Percentiles rank a stretch among this genome's conserved stretches.
Conservation (phyloP, 2,329 filamentous ascomycete species). For the Calonectria pauciramosa region DNA sequence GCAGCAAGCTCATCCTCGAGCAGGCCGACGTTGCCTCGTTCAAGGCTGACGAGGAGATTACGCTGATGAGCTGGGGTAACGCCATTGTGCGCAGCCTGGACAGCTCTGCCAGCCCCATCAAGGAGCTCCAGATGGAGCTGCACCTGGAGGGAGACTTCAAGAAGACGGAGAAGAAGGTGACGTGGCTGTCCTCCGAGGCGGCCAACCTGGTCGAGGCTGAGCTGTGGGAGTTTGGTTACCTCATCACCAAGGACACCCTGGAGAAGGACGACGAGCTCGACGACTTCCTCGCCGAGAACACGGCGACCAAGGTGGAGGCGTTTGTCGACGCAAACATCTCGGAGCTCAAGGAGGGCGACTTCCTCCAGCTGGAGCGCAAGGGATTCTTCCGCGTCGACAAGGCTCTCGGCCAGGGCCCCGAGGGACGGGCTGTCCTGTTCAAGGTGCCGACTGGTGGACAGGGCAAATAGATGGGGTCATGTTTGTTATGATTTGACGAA, state of each 20-base stretch:
- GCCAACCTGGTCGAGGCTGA: constrained; percentile 86
- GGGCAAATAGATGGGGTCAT: constrained; percentile 31
- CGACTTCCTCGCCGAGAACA: constrained; percentile 83
- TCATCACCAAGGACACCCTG: constrained; percentile 95
- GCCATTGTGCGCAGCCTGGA: constrained; percentile 81
- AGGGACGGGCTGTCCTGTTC: constrained; percentile 69
- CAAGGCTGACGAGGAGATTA: constrained; percentile 89
- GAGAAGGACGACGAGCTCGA: constrained; percentile 90
- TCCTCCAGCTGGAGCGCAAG: constrained; percentile 95
- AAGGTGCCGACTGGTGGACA: constrained; percentile 68
- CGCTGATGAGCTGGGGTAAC: constrained; percentile 97
- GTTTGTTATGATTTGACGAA: constrained; percentile 33
- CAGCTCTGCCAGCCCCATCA: constrained; percentile 68
- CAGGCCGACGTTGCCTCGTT: constrained; percentile 89
- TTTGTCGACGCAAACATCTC: constrained; percentile 86
- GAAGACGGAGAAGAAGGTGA: constrained; percentile 96
- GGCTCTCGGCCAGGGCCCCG: constrained; percentile 63
- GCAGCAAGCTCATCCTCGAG: constrained; percentile 82
- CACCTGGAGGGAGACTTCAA: constrained; percentile 94
- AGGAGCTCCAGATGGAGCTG: constrained; percentile 83
- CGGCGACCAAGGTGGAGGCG: constrained; percentile 80
- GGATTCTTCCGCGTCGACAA: constrained; percentile 92
- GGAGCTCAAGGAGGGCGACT: constrained; percentile 85
- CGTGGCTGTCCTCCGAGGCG: constrained; percentile 84
- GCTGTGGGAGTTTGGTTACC: constrained; percentile 94